Conservation (phyloP, 805 yeast genomes). For the Ogataea glucozyma region DNA sequence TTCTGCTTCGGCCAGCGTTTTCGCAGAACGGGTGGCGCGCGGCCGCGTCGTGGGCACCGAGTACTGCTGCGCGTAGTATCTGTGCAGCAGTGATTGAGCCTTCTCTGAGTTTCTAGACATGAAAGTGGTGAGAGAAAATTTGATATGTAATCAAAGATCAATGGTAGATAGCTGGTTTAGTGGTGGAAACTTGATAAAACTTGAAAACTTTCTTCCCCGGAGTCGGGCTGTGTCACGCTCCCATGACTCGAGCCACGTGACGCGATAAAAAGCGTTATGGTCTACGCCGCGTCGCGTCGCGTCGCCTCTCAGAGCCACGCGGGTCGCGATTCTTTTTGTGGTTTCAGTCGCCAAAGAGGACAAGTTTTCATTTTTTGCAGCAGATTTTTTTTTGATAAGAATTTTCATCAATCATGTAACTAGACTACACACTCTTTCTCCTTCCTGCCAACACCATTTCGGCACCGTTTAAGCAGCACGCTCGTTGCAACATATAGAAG, state of each 20-base stretch:
- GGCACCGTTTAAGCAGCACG: background rate
- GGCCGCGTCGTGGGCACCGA: constrained; percentile 54
- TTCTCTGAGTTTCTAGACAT: constrained; percentile 82
- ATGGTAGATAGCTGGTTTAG: background rate
- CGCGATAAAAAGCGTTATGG: no score
- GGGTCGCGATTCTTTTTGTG: no score
- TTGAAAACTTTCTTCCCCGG: background rate
- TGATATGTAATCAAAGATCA: background rate
- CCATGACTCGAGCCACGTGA: background rate
- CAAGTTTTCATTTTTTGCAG: constrained; percentile 1
- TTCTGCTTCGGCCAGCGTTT: constrained; percentile 62
- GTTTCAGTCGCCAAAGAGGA: constrained; percentile 2
- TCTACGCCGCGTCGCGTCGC: no score
- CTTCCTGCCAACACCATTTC: background rate
- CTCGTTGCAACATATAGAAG: no score
- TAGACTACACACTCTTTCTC: background rate
- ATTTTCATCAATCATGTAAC: no score
- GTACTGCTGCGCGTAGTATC: constrained; percentile 64
- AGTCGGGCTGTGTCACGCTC: background rate
- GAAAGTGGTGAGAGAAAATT: background rate
- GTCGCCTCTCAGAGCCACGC: no score
- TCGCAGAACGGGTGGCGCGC: constrained; percentile 52
- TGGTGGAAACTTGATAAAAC: background rate
- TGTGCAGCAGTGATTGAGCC: constrained; percentile 67
- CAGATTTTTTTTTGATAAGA: background rate